phyloP scores from a whole-genome alignment of 1,139 yeast species.

The Yamadazyma conglobata region DNA sequence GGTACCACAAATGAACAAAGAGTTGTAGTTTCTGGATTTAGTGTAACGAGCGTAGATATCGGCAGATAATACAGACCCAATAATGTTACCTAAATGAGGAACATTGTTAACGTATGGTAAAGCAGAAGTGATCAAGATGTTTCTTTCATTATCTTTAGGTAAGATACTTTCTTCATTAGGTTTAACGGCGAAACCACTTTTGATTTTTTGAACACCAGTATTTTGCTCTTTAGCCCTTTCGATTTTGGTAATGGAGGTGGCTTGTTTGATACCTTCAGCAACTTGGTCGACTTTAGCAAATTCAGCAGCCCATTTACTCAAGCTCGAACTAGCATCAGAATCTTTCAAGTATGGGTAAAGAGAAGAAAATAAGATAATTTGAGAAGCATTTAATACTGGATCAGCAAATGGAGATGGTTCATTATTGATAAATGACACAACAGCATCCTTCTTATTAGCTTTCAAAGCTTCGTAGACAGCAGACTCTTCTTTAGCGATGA shows the following conservation, averaged over 20 bases:
- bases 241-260: constrained; percentile 38
- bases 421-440: constrained; percentile 15
- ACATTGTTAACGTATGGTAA: constrained; percentile 97
- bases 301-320: constrained; percentile 40
- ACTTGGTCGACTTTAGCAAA: constrained; percentile 37
- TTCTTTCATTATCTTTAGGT: constrained; percentile 71
- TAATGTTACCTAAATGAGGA: constrained; percentile 95
- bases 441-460: constrained; percentile 24
- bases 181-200: constrained; percentile 38
- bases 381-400: constrained; percentile 31
- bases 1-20: constrained; percentile 90
- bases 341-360: constrained; percentile 33
- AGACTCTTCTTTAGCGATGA: constrained; percentile 29
- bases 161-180: constrained; percentile 29
- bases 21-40: constrained; percentile 83
- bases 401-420: constrained; percentile 13
- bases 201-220: constrained; percentile 55
- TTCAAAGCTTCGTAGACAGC: constrained; percentile 30
- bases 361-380: constrained; percentile 46
- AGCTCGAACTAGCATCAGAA: constrained; percentile 10
- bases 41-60: constrained; percentile 91
- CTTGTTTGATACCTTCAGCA: constrained; percentile 34
- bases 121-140: constrained; percentile 89
- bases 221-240: constrained; percentile 47
- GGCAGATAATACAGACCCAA: constrained; percentile 92